These are phyloP conservation scores for Gracilariopsis chorda DNA, from an alignment of 23 red algal genomes.

Conservation along the genomic window DNA sequence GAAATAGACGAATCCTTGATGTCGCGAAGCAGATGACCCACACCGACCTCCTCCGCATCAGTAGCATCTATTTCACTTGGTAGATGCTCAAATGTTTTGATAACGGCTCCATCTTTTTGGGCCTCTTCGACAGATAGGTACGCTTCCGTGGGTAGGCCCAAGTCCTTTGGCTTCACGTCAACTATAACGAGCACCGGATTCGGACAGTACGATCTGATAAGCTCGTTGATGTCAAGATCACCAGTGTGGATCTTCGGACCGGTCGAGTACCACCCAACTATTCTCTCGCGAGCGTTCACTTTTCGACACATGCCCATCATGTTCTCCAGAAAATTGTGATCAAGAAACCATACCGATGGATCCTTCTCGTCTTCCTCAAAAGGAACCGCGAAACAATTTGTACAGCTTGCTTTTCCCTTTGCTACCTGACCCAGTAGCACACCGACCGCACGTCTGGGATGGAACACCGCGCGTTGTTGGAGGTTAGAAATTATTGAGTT, in stretches of 20 bases:
- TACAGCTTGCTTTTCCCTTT: conserved; percentile 76
- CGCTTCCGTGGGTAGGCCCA: conserved; percentile 94
- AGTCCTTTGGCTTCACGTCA: conserved; percentile 93
- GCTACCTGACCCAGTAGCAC: conserved; percentile 84
- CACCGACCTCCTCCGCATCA: conserved; percentile 98
- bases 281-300: conserved; percentile 89
- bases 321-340: conserved; percentile 96
- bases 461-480: neutral
- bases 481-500: neutral
- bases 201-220: conserved; percentile 80
- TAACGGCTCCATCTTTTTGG: conserved; percentile 64
- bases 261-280: conserved; percentile 99
- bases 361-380: conserved; percentile 98
- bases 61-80: conserved; percentile 86
- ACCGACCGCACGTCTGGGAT: conserved; percentile 85
- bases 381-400: conserved; percentile 97
- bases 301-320: conserved; percentile 99
- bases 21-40: conserved; percentile 92
- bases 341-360: conserved; percentile 91
- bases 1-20: conserved; percentile 83
- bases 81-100: conserved; percentile 85
- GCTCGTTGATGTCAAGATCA: conserved; percentile 93
- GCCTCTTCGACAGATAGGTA: conserved; percentile 89
- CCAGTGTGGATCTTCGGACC: conserved; percentile 92
- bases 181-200: conserved; percentile 92